A percentile compares a stretch with the other conserved stretches of the same genome.
These are phyloP conservation scores for Colletotrichum lentis DNA, from an alignment of 2,329 filamentous ascomycete genomes.

Conservation along the genomic window DNA sequence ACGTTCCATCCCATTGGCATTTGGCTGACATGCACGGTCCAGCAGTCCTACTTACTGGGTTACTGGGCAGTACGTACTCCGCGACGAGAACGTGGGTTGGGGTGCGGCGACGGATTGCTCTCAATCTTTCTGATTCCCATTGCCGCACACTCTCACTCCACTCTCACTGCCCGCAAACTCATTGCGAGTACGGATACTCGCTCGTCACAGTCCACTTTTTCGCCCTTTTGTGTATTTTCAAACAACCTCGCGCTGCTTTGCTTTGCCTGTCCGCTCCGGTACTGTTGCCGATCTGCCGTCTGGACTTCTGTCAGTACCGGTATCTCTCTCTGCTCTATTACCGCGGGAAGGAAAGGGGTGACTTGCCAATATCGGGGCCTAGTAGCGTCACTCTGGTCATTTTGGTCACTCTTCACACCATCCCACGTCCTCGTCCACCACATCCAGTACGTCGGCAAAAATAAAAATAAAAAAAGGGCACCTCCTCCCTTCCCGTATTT, in stretches of 20 bases:
- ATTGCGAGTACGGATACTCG: neutral
- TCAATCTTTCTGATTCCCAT: neutral
- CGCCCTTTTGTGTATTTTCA: neutral
- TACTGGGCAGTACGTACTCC: neutral
- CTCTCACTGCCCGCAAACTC: too few species aligned
- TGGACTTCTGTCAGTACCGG: neutral
- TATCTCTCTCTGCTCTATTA: neutral
- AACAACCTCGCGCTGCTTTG: neutral
- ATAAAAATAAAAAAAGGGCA: neutral
- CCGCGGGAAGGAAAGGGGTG: neutral
- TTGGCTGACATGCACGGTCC: slow-evolving; percentile 1
- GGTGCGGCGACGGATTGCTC: neutral
- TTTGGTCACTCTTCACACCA: neutral
- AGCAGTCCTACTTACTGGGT: neutral
- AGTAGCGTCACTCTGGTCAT: slow-evolving; percentile 6
- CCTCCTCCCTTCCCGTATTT: slow-evolving; percentile 26
- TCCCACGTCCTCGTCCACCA: neutral
- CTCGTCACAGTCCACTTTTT: slow-evolving; percentile 2
- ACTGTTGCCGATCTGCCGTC: slow-evolving; percentile 7
- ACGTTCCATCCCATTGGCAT: slow-evolving; percentile 17
- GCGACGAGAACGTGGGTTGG: neutral
- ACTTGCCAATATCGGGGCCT: slow-evolving; percentile 3
- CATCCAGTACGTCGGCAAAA: slow-evolving; percentile 8
- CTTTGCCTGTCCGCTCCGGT: neutral
- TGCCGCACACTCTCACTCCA: neutral